These are phyloP conservation scores for Bryopsis sp. DNA, from an alignment of 139 green algal genomes.

Conservation along the genomic window DNA sequence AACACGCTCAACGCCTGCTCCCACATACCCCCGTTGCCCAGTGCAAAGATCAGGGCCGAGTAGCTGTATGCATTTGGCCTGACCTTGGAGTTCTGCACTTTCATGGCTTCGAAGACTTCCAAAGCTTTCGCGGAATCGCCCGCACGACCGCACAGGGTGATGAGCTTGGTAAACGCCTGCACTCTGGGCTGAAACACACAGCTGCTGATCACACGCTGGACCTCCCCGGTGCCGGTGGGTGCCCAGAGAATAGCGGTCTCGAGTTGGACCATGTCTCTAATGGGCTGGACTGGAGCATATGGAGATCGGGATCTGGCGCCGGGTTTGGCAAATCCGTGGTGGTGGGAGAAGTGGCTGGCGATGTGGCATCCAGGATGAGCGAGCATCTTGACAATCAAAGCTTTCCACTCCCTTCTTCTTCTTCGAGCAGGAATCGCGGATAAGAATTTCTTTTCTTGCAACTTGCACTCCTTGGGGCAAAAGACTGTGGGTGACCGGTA, in stretches of 20 bases:
- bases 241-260: constrained; percentile 3
- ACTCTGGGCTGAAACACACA: constrained; percentile 9
- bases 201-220: neutral
- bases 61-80: constrained; percentile 41
- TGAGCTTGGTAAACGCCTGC: constrained; percentile 15
- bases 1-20: constrained; percentile 62
- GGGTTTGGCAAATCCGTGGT: too few relatives aligned
- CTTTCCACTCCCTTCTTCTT: too few relatives aligned
- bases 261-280: constrained; percentile 11
- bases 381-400: too few relatives aligned
- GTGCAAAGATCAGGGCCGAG: constrained; percentile 45
- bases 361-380: too few relatives aligned
- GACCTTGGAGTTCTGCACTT: constrained; percentile 30
- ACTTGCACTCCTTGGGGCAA: too few relatives aligned
- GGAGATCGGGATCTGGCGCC: too few relatives aligned
- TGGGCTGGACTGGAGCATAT: too few relatives aligned
- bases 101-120: constrained; percentile 43
- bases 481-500: too few relatives aligned
- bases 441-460: too few relatives aligned
- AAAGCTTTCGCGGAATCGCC: constrained; percentile 25
- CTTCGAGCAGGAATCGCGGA: too few relatives aligned
- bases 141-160: constrained; percentile 15
- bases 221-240: neutral
- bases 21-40: constrained; percentile 45
- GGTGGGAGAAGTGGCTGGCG: too few relatives aligned